Percentiles rank a stretch among this genome's conserved stretches.
Conservation (phyloP, 768 basidiomycete species). For the Termitomyces sp. region DNA sequence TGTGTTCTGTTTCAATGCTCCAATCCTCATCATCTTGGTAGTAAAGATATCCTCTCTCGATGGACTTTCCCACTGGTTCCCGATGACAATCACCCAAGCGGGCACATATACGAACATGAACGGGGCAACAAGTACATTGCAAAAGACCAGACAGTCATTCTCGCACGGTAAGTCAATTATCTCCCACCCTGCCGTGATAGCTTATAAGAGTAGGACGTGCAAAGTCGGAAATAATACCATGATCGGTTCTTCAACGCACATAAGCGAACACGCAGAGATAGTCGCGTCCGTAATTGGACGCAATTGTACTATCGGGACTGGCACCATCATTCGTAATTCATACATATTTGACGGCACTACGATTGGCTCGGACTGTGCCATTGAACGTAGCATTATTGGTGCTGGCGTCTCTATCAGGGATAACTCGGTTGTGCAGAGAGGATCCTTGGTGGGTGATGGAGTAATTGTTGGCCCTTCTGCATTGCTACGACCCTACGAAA, state of each 20-base stretch:
- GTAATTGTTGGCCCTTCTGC: constrained; percentile 78
- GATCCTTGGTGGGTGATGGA: constrained; percentile 79
- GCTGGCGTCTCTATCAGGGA: constrained; percentile 69
- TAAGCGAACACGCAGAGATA: constrained; percentile 66
- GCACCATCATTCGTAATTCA: constrained; percentile 64
- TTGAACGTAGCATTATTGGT: constrained; percentile 81
- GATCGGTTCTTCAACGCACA: constrained; percentile 73
- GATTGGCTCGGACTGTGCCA: constrained; percentile 66
- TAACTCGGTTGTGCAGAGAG: constrained; percentile 60
- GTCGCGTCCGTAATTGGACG: constrained; percentile 75
- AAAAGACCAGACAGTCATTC: constrained; percentile 67
- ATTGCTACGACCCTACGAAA: constrained; percentile 61
- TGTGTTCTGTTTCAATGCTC: not conserved
- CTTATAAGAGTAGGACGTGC: constrained; percentile 53
- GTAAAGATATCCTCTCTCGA: constrained; percentile 89
- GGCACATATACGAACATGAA: constrained; percentile 79
- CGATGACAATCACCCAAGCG: constrained; percentile 87
- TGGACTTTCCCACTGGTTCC: constrained; percentile 97
- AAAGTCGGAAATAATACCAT: constrained; percentile 79
- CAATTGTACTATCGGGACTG: constrained; percentile 68
- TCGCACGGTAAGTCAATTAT: constrained; percentile 65
- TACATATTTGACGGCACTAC: constrained; percentile 81
- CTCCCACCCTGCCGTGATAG: not conserved
- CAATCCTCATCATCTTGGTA: constrained; percentile 23
- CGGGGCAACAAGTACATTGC: constrained; percentile 89